Conservation (phyloP, 345 rosid species). For the Balakata baccata region DNA sequence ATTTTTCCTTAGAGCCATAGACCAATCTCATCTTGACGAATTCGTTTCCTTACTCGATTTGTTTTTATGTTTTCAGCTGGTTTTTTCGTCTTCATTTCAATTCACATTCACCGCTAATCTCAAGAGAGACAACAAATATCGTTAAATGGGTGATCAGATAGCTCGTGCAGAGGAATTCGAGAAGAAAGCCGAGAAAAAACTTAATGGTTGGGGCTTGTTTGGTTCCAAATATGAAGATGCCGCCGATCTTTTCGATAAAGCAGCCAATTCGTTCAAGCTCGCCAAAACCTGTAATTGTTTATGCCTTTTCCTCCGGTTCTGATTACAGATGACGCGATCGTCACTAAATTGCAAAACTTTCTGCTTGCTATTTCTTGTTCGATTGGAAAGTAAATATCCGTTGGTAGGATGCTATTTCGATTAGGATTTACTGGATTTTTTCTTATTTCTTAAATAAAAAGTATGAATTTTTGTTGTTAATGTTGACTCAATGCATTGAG, state of each 20-base stretch:
- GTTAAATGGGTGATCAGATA: constrained; percentile 50
- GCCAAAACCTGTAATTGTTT: constrained; percentile 53
- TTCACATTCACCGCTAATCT: too few species aligned
- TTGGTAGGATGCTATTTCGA: too few species aligned
- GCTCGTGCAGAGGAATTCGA: constrained; percentile 55
- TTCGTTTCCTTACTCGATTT: too few species aligned
- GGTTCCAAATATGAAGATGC: constrained; percentile 67
- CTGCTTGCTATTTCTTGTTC: neutral
- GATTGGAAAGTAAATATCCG: too few species aligned
- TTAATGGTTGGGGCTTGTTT: constrained; percentile 53
- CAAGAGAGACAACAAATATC: neutral
- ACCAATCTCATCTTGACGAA: too few species aligned
- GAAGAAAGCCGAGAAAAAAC: constrained; percentile 70
- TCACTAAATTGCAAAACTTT: too few species aligned
- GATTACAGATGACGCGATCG: too few species aligned
- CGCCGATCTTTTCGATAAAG: constrained; percentile 70
- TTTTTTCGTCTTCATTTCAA: too few species aligned
- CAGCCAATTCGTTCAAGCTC: constrained; percentile 71
- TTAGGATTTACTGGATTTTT: neutral
- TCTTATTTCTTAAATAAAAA: neutral
- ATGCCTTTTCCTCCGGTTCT: too few species aligned
- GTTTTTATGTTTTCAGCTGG: too few species aligned
- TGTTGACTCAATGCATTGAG: too few species aligned
- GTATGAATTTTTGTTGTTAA: neutral
- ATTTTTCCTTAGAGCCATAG: too few species aligned